Conservation (phyloP, 2,329 filamentous ascomycete species). For the Davidsoniella virescens region DNA sequence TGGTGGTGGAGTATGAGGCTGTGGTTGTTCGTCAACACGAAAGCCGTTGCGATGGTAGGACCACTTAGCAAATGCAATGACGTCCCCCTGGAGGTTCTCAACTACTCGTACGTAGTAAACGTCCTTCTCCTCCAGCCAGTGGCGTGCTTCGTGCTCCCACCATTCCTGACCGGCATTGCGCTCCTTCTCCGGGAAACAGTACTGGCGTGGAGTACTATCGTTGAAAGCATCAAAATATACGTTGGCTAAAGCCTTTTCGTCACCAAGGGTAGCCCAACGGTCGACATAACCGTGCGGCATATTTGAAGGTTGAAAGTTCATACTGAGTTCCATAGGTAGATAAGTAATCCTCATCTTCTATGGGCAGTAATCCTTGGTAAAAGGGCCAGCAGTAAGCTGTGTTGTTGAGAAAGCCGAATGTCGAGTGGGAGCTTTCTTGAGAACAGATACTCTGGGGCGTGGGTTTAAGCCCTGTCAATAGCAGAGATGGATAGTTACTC, state of each 20-base stretch:
- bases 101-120: conserved; percentile 8
- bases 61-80: conserved; percentile 12
- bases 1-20: neutral
- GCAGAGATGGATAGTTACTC: too few species aligned
- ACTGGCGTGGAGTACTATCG: conserved; percentile 2
- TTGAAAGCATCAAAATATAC: conserved; percentile 11
- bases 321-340: too few species aligned
- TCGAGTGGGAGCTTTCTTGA: too few species aligned
- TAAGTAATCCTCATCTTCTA: too few species aligned
- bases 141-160: conserved; percentile 8
- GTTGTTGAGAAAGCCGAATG: too few species aligned
- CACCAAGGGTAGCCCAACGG: conserved; percentile 6
- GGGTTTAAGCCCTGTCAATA: too few species aligned
- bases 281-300: conserved; percentile 7
- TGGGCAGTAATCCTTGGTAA: too few species aligned
- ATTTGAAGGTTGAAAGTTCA: too few species aligned
- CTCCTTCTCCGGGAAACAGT: conserved; percentile 9
- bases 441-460: too few species aligned
- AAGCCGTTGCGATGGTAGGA: conserved; percentile 12
- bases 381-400: too few species aligned
- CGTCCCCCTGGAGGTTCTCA: neutral
- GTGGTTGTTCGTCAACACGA: neutral
- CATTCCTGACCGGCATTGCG: conserved; percentile 3
- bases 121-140: conserved; percentile 7
- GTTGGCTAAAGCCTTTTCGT: conserved; percentile 8